Base-by-base conservation (phyloP, 129 eudicot species). In the Flaveria sonorensis region DNA sequence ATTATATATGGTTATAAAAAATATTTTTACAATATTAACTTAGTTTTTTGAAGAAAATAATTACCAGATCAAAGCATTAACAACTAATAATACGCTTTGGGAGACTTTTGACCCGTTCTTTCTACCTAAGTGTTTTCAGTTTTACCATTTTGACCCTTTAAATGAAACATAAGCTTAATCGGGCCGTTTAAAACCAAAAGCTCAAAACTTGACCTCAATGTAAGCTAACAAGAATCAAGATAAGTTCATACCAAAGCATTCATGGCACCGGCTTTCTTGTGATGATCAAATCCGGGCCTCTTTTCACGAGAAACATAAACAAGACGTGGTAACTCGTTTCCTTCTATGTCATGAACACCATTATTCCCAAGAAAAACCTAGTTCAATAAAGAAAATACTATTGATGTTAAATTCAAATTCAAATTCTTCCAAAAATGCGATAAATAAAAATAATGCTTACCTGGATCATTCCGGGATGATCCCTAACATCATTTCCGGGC, bases 381-480 rank as follows among this genome's bases (percentile, higher is more conserved):
- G 78, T 68, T 24, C 48, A 3, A 59, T 7, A 36, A 36, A 60
- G 42, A 77, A 55, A 36, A 36, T 36, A 36, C 40, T 36, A 36
- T 5, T 36, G 7, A 36, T 4, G 7, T 36, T 36, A 36, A 30
- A 55, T 36, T 53, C 1, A 47, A 50, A 18, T 9, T 40, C 62
- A 76, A 9, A 47, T 16, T 36, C 16, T 16, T 45, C 14, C 23
- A 59, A 72, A 32, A 50, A 67, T 6, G 8, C 2, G 18, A 74
- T 3, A 51, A 61, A 23, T 36, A 6, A 6, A 36, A 36, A 36
- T 21, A 55, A 65, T 16, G 40, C 77, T 24, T 42, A 91, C 97
- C 87, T 92, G 97, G 36, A 92, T 92, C 97, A 92, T 92, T 82
- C 97, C 97, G 3, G 97, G 97, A 83, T 92, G 97, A 79, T 92